Conservation (phyloP, 2,329 filamentous ascomycete genomes). For the Monosporascus cannonballus region DNA sequence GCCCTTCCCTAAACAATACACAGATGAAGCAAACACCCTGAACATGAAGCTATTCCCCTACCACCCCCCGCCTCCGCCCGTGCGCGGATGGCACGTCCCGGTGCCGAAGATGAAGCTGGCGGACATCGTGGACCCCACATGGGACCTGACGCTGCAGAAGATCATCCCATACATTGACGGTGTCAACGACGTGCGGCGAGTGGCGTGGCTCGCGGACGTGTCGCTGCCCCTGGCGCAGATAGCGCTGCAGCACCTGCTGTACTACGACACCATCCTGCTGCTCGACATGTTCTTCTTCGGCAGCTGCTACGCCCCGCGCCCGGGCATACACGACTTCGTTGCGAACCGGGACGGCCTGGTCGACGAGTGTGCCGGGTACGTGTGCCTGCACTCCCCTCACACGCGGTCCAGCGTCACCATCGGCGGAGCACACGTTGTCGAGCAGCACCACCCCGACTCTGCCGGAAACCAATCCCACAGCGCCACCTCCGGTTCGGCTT, state of each 20-base stretch:
- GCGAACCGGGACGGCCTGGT: conserved; percentile 68
- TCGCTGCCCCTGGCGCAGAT: conserved; percentile 81
- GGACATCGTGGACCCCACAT: conserved; percentile 59
- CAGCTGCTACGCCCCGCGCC: conserved; percentile 78
- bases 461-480: too few species aligned
- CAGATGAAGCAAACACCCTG: conserved; percentile 87
- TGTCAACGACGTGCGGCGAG: conserved; percentile 80
- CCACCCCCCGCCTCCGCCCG: conserved; percentile 66
- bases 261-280: conserved; percentile 85
- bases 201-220: conserved; percentile 78
- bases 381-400: conserved; percentile 42
- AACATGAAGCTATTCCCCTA: conserved; percentile 94
- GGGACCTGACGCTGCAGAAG: conserved; percentile 71
- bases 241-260: conserved; percentile 81
- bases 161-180: conserved; percentile 87
- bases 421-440: neutral
- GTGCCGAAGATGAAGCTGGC: conserved; percentile 63
- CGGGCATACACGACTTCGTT: conserved; percentile 75
- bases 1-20: neutral
- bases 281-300: conserved; percentile 94
- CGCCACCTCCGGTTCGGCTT: neutral
- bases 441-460: too few species aligned
- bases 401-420: neutral
- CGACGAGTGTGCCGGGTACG: conserved; percentile 82
- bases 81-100: conserved; percentile 87